phyloP scores from a whole-genome alignment of 331 rosid genomes.

The Phaseolus coccineus region DNA sequence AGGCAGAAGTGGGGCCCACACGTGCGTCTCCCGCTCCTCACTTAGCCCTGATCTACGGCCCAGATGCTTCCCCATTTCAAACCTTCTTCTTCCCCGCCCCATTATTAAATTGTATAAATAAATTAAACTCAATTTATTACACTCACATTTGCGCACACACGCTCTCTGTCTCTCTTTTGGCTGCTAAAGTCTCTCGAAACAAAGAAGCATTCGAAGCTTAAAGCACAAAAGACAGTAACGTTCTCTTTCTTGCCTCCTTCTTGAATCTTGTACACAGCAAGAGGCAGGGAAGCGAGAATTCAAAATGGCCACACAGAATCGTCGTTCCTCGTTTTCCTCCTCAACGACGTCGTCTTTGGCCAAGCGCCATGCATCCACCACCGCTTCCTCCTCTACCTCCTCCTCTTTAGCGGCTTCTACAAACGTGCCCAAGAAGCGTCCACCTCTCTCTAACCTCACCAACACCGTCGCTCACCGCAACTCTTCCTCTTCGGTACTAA shows the following conservation, averaged over 20 bases:
- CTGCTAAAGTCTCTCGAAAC: slow-evolving; percentile 22
- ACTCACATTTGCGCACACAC: slow-evolving; percentile 30
- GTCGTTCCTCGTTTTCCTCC: slow-evolving; percentile 80
- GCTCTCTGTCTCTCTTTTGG: not conserved
- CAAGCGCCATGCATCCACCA: slow-evolving; percentile 67
- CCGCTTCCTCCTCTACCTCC: slow-evolving; percentile 56
- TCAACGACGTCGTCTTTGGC: slow-evolving; percentile 83
- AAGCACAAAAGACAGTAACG: slow-evolving; percentile 26
- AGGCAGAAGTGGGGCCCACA: slow-evolving; percentile 57
- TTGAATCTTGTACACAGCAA: slow-evolving; percentile 16
- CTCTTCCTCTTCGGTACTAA: slow-evolving; percentile 61
- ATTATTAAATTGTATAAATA: slow-evolving; percentile 34
- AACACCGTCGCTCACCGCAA: slow-evolving; percentile 57
- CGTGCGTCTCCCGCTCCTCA: slow-evolving; percentile 66
- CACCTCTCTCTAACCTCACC: slow-evolving; percentile 87
- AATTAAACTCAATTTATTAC: slow-evolving; percentile 41
- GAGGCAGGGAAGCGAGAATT: not conserved
- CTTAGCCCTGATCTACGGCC: slow-evolving; percentile 64
- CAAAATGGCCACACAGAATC: slow-evolving; percentile 68
- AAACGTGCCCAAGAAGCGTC: slow-evolving; percentile 69
- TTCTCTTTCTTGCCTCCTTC: slow-evolving; percentile 42
- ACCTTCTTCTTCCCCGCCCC: slow-evolving; percentile 67
- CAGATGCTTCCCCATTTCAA: slow-evolving; percentile 61
- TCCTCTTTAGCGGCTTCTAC: slow-evolving; percentile 36
- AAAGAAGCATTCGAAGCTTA: not conserved